Evolutionary conservation across 495 filamentous ascomycete species (phyloP).

Genomic region (Lepraria neglecta): DNA sequence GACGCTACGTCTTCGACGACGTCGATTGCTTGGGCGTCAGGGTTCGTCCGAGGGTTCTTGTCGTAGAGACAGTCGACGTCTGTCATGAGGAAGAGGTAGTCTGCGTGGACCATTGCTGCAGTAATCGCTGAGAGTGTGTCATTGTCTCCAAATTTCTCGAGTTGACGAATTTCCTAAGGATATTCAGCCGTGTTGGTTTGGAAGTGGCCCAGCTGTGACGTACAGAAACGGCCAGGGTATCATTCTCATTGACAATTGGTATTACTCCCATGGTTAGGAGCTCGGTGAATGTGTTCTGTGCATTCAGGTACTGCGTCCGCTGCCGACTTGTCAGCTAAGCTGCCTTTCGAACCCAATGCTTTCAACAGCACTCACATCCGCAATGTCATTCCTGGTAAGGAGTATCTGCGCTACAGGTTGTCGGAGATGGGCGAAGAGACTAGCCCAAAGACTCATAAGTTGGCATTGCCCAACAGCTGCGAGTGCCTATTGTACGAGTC

Average conservation of each 20-base stretch:
- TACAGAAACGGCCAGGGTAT: conserved; percentile 86
- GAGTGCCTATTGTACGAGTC: conserved; percentile 55
- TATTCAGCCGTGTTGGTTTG: conserved; percentile 17
- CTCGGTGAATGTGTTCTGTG: conserved; percentile 86
- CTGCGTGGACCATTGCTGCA: conserved; percentile 92
- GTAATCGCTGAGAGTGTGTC: conserved; percentile 96
- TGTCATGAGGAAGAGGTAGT: conserved; percentile 97
- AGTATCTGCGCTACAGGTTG: conserved; percentile 93
- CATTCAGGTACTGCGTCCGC: conserved; percentile 92
- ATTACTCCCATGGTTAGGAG: conserved; percentile 93
- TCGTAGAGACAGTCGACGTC: conserved; percentile 97
- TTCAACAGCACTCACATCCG: conserved; percentile 58
- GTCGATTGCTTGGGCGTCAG: conserved; percentile 82
- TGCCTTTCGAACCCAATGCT: neutral
- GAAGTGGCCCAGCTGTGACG: conserved; percentile 11
- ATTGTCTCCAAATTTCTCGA: conserved; percentile 89
- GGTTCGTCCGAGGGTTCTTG: conserved; percentile 79
- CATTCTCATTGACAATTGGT: conserved; percentile 98
- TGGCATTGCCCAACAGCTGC: conserved; percentile 95
- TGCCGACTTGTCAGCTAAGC: conserved; percentile 33
- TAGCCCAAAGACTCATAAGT: conserved; percentile 93
- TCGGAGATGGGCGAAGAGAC: conserved; percentile 74
- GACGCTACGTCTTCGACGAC: conserved; percentile 83
- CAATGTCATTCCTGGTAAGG: conserved; percentile 93
- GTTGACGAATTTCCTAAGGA: conserved; percentile 59